Conservation (phyloP, 2,329 filamentous ascomycete species). For the Nigrospora sphaerica region DNA sequence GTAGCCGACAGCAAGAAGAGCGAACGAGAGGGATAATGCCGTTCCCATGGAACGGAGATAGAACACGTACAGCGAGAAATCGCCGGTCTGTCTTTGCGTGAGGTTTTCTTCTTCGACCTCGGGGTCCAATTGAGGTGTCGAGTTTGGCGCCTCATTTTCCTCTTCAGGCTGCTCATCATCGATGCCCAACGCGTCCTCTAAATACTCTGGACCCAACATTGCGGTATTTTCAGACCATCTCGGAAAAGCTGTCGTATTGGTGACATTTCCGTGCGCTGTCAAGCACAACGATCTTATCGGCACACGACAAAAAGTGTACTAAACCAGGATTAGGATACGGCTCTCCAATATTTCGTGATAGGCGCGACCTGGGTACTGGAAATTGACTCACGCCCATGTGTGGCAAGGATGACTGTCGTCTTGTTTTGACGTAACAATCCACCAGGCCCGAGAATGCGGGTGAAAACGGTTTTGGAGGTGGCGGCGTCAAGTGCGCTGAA, state of each 20-base stretch:
- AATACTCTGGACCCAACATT: too few relatives aligned
- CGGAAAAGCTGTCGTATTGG: background rate
- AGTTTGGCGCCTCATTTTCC: too few relatives aligned
- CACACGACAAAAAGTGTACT: background rate
- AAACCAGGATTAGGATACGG: too few relatives aligned
- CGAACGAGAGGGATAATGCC: background rate
- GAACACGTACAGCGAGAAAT: background rate
- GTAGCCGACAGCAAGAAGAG: background rate
- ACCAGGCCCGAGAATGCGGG: background rate
- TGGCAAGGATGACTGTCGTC: background rate
- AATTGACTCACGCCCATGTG: background rate
- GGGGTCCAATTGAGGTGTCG: too few relatives aligned
- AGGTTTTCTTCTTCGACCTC: too few relatives aligned
- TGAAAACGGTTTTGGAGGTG: background rate
- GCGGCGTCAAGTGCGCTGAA: background rate
- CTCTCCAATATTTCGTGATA: too few relatives aligned
- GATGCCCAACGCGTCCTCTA: too few relatives aligned
- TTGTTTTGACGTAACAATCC: background rate
- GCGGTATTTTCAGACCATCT: background rate
- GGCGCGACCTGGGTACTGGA: background rate
- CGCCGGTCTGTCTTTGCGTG: background rate
- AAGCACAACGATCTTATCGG: background rate
- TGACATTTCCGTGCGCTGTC: background rate
- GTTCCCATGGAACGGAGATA: background rate
- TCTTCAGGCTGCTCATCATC: too few relatives aligned